Evolutionary conservation across 805 yeast species (phyloP), one percentile per base, ranked within the genome.

Genomic region (Saccharomycopsis sp.): DNA sequence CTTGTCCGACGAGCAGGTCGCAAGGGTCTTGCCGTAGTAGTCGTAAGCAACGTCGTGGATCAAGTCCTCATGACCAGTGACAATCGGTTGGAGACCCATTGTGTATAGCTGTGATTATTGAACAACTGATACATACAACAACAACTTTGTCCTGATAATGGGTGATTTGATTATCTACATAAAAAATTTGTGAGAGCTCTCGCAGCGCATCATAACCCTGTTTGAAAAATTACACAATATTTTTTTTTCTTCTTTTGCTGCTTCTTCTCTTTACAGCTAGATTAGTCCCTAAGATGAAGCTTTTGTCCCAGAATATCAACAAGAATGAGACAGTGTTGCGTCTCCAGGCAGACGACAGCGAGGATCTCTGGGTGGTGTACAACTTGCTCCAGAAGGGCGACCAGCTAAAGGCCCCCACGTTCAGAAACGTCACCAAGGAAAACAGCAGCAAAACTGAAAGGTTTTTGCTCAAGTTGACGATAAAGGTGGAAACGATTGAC

Each of bases 1-100:
- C 53, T 88, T 96, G 61, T 92, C 98, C 0, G 94, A 84, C 3
- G 96, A 85, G 45, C 94, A 88, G 0, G 96, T 89, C 2, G 97
- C 98, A 42, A 92, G 67, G 47, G 87, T 84, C 41, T 78, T 75
- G 1, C 98, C 97, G 56, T 89, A 89, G 61, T 81, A 89, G 60
- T 92, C 95, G 60, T 88, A 92, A 16, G 85, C 78, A 18, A 88
- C 76, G 53, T 88, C 96, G 51, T 88, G 94, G 34, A 89, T 77
- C 41, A 89, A 69, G 58, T 92, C 98, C 53, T 86, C 95, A 58
- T 92, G 97, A 26, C 94, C 94, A 0, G 96, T 82, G 12, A 79
- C 69, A 52, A 89, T 80, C 3, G 95, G 86, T 53, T 76, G 77
- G 69, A 72, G 30, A 8, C 42, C 45, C 48, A 43, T 47, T n/a